Conservation (phyloP, 106 monocot genomes). For the Xerophyta viscosa region DNA sequence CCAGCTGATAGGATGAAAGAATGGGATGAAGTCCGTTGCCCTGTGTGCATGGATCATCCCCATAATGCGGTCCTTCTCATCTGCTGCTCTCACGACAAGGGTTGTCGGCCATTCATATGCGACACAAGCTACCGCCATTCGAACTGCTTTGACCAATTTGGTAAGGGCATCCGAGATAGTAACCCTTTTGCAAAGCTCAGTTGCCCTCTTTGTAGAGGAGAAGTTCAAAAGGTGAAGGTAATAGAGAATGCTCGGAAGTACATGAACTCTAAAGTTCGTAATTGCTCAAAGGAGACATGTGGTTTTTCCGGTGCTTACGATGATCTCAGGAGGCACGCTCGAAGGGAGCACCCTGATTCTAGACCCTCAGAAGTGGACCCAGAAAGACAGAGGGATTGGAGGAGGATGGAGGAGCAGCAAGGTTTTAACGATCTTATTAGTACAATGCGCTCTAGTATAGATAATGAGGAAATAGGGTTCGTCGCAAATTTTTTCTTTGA, state of each 20-base stretch:
- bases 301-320: constrained; percentile 4
- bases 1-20: background rate
- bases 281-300: constrained; percentile 3
- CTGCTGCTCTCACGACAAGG: background rate
- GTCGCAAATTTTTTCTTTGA: background rate
- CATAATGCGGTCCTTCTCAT: constrained; percentile 11
- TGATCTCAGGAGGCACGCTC: constrained; percentile 3
- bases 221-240: background rate
- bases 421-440: background rate
- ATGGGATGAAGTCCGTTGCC: constrained; percentile 4
- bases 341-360: background rate
- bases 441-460: background rate
- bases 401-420: background rate
- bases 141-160: constrained; percentile 6
- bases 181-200: background rate
- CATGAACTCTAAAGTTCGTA: constrained; percentile 7
- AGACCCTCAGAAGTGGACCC: background rate
- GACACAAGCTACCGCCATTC: constrained; percentile 7
- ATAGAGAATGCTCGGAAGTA: background rate
- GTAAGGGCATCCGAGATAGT: background rate
- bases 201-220: background rate
- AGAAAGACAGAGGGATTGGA: background rate
- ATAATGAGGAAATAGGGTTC: no score
- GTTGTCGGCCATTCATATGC: constrained; percentile 6
- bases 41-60: constrained; percentile 9